Evolutionary conservation across 2,329 filamentous ascomycete genomes (phyloP).

Genomic region (Xylariaceae sp.): DNA sequence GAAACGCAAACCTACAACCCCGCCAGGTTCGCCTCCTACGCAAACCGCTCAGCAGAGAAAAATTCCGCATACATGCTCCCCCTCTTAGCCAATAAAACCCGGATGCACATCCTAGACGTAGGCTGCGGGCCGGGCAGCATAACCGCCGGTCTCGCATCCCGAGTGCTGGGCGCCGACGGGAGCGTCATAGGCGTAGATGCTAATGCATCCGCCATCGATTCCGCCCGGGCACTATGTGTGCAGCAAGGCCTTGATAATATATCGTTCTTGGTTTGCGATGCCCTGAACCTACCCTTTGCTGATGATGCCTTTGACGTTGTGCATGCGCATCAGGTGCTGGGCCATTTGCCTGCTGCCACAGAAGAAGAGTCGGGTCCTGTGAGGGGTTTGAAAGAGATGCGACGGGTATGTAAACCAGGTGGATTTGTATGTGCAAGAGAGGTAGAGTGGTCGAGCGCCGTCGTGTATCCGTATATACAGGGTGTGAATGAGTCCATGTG

Average conservation of each 20-base stretch:
- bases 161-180: background rate
- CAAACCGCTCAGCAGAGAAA: slow-evolving; percentile 10
- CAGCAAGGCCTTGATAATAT: slow-evolving; percentile 7
- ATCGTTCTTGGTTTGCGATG: slow-evolving; percentile 7
- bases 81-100: slow-evolving; percentile 2
- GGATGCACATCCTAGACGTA: slow-evolving; percentile 15
- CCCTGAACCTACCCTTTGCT: slow-evolving; percentile 11
- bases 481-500: slow-evolving; percentile 3
- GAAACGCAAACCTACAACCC: background rate
- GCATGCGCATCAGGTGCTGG: background rate
- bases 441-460: slow-evolving; percentile 10
- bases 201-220: slow-evolving; percentile 7
- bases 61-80: slow-evolving; percentile 9
- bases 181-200: slow-evolving; percentile 11
- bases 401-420: slow-evolving; percentile 17
- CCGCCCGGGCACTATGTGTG: background rate
- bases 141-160: slow-evolving; percentile 10
- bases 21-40: slow-evolving; percentile 13
- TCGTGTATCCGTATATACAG: slow-evolving; percentile 10
- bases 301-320: background rate
- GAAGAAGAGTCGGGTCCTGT: slow-evolving; percentile 10
- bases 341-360: slow-evolving; percentile 3
- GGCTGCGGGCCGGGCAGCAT: slow-evolving; percentile 13
- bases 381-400: slow-evolving; percentile 17
- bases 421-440: slow-evolving; percentile 18